Conservation (phyloP, 2,329 filamentous ascomycete species). For the Aspergillus arachidicola region DNA sequence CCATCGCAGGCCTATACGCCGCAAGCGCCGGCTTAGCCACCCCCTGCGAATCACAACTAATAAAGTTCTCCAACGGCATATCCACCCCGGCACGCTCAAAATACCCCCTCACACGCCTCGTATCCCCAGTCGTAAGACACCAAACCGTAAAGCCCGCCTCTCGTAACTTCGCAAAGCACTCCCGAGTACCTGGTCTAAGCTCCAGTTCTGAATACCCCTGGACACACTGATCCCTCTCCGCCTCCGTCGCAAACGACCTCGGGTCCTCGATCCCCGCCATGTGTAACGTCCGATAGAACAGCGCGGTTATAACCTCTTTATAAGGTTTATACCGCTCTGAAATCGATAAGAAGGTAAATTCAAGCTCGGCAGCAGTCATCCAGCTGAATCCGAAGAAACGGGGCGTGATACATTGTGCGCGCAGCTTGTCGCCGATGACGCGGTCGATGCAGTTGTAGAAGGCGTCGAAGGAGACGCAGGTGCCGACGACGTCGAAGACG, state of each 20-base stretch:
- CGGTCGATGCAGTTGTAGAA: slow-evolving; percentile 42
- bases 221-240: slow-evolving; percentile 42
- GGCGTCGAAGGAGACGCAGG: slow-evolving; percentile 48
- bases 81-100: slow-evolving; percentile 53
- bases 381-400: slow-evolving; percentile 47
- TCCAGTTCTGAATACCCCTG: slow-evolving; percentile 38
- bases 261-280: slow-evolving; percentile 46
- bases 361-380: slow-evolving; percentile 48
- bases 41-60: slow-evolving; percentile 53
- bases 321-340: slow-evolving; percentile 46
- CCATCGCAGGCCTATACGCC: slow-evolving; percentile 50
- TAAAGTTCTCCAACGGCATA: slow-evolving; percentile 54
- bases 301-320: slow-evolving; percentile 40
- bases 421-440: slow-evolving; percentile 41
- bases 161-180: slow-evolving; percentile 46
- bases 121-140: slow-evolving; percentile 57
- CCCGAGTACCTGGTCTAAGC: slow-evolving; percentile 38
- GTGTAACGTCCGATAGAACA: slow-evolving; percentile 49
- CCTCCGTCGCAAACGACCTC: slow-evolving; percentile 39
- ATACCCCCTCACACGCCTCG: slow-evolving; percentile 54
- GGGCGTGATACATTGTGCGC: slow-evolving; percentile 35
- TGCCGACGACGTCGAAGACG: slow-evolving; percentile 57
- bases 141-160: slow-evolving; percentile 55
- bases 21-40: slow-evolving; percentile 55
- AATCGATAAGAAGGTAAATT: slow-evolving; percentile 51